A percentile compares a stretch with the other conserved stretches of the same genome.
These are phyloP conservation scores for Oryza officinalis DNA, from an alignment of 176 grass and related monocot species.

Conservation along the genomic window DNA sequence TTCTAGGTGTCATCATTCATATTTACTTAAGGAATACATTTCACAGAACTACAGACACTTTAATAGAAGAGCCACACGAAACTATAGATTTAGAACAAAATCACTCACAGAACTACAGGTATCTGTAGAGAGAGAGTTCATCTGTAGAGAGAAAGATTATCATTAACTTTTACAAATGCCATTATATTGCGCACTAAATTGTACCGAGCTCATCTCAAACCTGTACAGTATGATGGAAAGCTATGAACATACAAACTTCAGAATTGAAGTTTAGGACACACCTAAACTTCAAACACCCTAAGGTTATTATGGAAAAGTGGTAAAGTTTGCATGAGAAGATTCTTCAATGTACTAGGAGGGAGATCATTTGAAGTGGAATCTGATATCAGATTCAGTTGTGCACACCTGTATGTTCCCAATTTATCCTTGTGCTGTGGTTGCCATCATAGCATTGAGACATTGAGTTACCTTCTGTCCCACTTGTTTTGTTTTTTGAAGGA, in stretches of 20 bases:
- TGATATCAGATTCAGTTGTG: not conserved
- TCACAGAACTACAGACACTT: not conserved
- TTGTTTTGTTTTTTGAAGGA: not conserved
- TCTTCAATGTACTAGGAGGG: conserved; percentile 21
- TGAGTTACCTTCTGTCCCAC: conserved; percentile 12
- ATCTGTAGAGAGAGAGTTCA: not conserved
- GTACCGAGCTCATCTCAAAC: conserved; percentile 14
- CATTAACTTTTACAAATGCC: conserved; percentile 20
- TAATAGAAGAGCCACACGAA: not conserved
- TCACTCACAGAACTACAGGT: not conserved
- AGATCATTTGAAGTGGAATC: conserved; percentile 19
- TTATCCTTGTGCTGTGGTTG: conserved; percentile 6
- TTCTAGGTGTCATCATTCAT: not conserved
- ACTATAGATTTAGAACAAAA: not conserved
- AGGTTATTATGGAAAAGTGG: conserved; percentile 2
- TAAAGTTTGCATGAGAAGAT: conserved; percentile 26
- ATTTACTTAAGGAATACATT: not conserved
- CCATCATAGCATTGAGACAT: conserved; percentile 11
- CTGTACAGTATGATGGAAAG: not conserved
- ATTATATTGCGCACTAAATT: not conserved
- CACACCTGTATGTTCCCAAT: not conserved
- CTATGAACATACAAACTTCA: conserved; percentile 22
- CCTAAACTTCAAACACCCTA: not conserved
- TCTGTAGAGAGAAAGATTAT: not conserved
- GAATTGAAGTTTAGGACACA: not conserved